Conservation (phyloP, 768 basidiomycete species). For the Naganishia antarctica region DNA sequence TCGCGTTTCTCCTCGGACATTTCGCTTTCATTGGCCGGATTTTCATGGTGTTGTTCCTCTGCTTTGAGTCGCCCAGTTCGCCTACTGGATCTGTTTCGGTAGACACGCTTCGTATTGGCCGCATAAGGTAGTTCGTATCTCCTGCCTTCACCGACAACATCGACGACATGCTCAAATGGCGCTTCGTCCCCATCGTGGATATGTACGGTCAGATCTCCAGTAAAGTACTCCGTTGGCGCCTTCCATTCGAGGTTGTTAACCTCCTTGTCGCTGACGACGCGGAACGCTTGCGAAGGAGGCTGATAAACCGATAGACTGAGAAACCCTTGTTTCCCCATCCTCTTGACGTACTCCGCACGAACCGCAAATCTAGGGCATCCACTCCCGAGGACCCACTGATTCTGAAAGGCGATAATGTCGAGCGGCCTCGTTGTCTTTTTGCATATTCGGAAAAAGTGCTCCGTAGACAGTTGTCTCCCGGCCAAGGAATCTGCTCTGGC, state of each 20-base stretch:
- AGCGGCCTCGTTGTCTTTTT: conserved; percentile 75
- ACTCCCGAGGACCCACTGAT: conserved; percentile 98
- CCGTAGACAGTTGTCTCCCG: conserved; percentile 80
- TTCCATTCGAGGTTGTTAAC: conserved; percentile 32
- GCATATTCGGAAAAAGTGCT: conserved; percentile 82
- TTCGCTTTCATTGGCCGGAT: background rate
- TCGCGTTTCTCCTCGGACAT: conserved; percentile 51
- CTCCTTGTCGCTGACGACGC: conserved; percentile 55
- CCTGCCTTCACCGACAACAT: conserved; percentile 82
- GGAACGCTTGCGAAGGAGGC: conserved; percentile 62
- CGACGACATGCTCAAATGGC: conserved; percentile 95
- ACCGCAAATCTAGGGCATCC: conserved; percentile 90
- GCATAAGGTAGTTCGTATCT: conserved; percentile 64
- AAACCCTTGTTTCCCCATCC: conserved; percentile 75
- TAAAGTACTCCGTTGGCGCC: conserved; percentile 76
- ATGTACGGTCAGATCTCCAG: conserved; percentile 97
- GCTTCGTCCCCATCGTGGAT: conserved; percentile 99
- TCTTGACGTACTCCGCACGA: conserved; percentile 80
- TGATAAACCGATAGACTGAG: conserved; percentile 94
- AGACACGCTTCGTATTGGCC: conserved; percentile 94
- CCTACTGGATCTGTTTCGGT: conserved; percentile 57
- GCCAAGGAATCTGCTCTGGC: conserved; percentile 82
- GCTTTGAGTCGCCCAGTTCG: conserved; percentile 5
- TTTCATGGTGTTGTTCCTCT: background rate
- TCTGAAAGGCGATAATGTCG: conserved; percentile 84